Evolutionary conservation across 2,329 filamentous ascomycete genomes (phyloP).

Genomic region (Magnaporthales sp.): DNA sequence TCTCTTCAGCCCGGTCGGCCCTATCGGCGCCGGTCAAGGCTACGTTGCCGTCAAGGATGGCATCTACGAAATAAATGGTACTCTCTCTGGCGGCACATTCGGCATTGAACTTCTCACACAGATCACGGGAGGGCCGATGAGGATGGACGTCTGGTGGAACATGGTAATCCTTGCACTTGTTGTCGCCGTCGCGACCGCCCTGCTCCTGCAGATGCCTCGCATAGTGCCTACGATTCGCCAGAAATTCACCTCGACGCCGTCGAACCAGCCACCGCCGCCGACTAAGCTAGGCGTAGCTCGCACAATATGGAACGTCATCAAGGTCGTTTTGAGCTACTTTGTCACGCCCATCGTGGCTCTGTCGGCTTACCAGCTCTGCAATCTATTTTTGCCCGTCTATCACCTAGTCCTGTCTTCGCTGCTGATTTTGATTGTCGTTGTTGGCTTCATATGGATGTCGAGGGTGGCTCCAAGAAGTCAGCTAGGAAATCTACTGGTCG

Average conservation of each 20-base stretch:
- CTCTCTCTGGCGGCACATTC: slow-evolving; percentile 36
- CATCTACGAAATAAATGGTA: slow-evolving; percentile 59
- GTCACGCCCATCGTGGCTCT: slow-evolving; percentile 62
- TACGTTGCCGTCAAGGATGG: slow-evolving; percentile 34
- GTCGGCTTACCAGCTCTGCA: slow-evolving; percentile 61
- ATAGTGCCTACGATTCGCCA: not conserved
- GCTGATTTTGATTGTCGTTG: not conserved
- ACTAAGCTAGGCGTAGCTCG: slow-evolving; percentile 5
- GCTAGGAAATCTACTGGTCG: not conserved
- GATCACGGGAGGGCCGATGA: slow-evolving; percentile 54
- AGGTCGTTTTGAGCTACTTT: slow-evolving; percentile 69
- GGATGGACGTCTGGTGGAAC: slow-evolving; percentile 59
- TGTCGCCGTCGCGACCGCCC: slow-evolving; percentile 41
- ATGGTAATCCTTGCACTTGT: slow-evolving; percentile 57
- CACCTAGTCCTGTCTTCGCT: not conserved
- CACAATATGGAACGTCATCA: slow-evolving; percentile 40
- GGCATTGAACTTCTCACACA: slow-evolving; percentile 62
- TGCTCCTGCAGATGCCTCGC: slow-evolving; percentile 45
- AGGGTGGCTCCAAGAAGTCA: not conserved
- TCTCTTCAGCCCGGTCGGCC: slow-evolving; percentile 45
- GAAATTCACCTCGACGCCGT: slow-evolving; percentile 41
- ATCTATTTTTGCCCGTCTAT: not conserved
- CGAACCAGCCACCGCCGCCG: slow-evolving; percentile 37
- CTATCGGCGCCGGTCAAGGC: slow-evolving; percentile 12
- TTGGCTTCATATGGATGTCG: not conserved